These are phyloP conservation scores for Irpex rosettiformis DNA, from an alignment of 1,284 basidiomycete genomes.

Conservation along the genomic window DNA sequence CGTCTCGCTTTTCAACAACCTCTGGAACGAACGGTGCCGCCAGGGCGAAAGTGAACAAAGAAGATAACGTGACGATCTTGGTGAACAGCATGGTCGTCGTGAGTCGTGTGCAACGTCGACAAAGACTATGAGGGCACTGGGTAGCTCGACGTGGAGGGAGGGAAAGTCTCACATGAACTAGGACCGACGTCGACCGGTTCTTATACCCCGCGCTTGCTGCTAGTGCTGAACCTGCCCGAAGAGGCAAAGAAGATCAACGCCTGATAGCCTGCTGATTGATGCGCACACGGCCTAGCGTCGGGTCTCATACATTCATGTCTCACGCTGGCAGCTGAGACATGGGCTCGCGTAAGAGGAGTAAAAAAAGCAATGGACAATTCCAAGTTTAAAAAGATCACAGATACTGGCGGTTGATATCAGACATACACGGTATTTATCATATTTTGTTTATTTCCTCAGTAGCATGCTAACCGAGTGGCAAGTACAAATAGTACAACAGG, in stretches of 20 bases:
- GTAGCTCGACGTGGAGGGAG: slow-evolving; percentile 4
- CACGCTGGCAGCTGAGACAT: not conserved
- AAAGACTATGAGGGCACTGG: not conserved
- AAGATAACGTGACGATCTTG: slow-evolving; percentile 9
- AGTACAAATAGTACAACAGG: not conserved
- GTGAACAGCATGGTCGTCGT: slow-evolving; percentile 8
- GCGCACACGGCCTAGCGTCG: not conserved
- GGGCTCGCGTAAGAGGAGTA: not conserved
- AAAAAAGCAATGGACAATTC: not conserved
- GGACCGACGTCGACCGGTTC: not conserved
- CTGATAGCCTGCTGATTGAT: slow-evolving; percentile 1
- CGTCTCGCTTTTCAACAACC: slow-evolving; percentile 38
- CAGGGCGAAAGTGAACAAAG: slow-evolving; percentile 14
- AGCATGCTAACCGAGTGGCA: not conserved
- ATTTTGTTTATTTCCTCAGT: not conserved
- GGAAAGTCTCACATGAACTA: slow-evolving; percentile 5
- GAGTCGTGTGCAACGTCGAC: slow-evolving; percentile 2
- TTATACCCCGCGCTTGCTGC: not conserved
- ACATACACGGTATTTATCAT: not conserved
- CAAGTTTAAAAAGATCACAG: no score
- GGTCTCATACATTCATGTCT: not conserved
- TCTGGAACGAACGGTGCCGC: slow-evolving; percentile 32
- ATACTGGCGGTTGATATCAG: not conserved
- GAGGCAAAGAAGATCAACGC: not conserved
- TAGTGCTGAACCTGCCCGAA: not conserved